Evolutionary conservation across 164 flowering plant genomes (phyloP), one percentile per base, ranked within the genome.

Genomic region (Warburgia ugandensis): DNA sequence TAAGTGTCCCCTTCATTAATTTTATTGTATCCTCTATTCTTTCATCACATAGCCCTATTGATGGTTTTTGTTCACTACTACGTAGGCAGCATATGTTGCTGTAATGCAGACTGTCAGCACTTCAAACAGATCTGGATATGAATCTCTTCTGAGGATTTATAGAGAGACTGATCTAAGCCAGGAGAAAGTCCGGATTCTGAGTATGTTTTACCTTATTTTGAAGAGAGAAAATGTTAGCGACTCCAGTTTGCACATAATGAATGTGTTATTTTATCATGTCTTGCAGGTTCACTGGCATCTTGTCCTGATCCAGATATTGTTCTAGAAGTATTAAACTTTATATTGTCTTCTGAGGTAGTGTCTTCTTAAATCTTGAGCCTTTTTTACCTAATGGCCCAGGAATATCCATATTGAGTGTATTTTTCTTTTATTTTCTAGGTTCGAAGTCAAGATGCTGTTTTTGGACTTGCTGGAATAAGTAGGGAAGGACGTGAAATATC

Each of bases 121-220:
- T 50, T 74, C 96, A 54, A 71, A 87, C 54, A 74, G 86, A 69
- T 74, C 65, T 22, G 87, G 79, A 29, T 91, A 63, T 71, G 94
- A 86, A 32, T 74, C 95, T 42, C 83, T 91, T 48, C 63, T 91
- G 33, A 79, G 65, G 48, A 51, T 87, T 54, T 91, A 91, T 47
- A 77, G 98, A 55, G 98, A 91, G 64, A 69, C 84, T 48, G 95
- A 87, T 66, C 75, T 83, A 22, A 83, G 92, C 77, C 94, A 81
- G 70, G 98, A 88, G 67, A 88, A 88, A 74, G 75, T 72, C 1
- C 79, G 94, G 27, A 78, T 88, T 52, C 40, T 88, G 65, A 60
- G 96, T 88, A 69, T 55, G 55, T 51, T 28, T 11, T 21, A 2
- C 2, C 58, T 33, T 20, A 29, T 19, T 5, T 33, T 6, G 1